Percentiles rank a stretch among this genome's conserved stretches.
Evolutionary conservation across 768 basidiomycete species (phyloP).

Genomic region (Naematelia encephala): DNA sequence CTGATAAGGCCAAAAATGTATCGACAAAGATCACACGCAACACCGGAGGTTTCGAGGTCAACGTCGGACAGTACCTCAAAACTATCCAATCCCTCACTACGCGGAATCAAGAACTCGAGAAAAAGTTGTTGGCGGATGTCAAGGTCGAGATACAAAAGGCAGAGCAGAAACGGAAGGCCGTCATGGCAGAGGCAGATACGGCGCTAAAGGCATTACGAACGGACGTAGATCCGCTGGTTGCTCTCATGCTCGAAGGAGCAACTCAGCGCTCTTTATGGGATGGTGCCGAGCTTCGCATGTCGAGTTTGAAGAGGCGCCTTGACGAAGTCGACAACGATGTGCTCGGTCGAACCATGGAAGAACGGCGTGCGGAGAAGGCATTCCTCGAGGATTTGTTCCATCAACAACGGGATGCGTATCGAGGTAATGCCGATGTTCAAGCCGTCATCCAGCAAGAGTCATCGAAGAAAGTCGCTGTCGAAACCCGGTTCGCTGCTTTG

Average conservation of each 20-base stretch:
- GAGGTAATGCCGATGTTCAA: conserved; percentile 7
- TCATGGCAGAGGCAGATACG: conserved; percentile 15
- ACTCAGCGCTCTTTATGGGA: conserved; percentile 33
- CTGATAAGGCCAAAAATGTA: conserved; percentile 96
- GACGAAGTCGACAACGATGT: conserved; percentile 24
- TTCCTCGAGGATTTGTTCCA: conserved; percentile 7
- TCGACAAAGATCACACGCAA: conserved; percentile 96
- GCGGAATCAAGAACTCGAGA: conserved; percentile 68
- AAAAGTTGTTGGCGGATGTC: conserved; percentile 57
- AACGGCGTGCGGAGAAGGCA: conserved; percentile 13
- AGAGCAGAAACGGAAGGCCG: conserved; percentile 56
- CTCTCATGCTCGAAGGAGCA: conserved; percentile 31
- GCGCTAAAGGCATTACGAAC: conserved; percentile 16
- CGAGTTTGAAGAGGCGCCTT: conserved; percentile 22
- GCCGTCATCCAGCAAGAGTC: conserved; percentile 9
- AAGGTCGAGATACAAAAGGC: conserved; percentile 56
- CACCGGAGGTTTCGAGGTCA: conserved; percentile 88
- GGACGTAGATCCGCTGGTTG: conserved; percentile 16
- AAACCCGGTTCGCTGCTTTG: conserved; percentile 4
- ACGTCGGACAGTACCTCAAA: conserved; percentile 92
- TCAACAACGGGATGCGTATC: conserved; percentile 10
- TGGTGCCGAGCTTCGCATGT: conserved; percentile 30
- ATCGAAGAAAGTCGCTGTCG: conserved; percentile 1
- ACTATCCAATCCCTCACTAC: conserved; percentile 88
- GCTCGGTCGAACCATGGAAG: not conserved